Percentiles rank a stretch among this genome's conserved stretches.
phyloP scores from a whole-genome alignment of 345 rosid species.

The Dipteronia dyeriana region DNA sequence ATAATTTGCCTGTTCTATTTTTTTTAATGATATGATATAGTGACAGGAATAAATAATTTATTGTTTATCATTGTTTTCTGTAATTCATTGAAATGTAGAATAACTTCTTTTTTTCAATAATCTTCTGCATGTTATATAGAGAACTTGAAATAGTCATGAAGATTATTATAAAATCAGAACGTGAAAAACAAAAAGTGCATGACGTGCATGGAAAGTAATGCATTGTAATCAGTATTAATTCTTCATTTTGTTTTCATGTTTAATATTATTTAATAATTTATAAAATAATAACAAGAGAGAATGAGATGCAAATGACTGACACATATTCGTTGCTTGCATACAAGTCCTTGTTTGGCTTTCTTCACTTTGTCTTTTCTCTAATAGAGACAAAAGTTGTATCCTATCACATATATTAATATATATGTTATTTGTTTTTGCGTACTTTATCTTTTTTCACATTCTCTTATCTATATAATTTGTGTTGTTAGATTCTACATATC shows the following conservation, averaged over 20 bases:
- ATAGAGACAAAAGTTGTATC: conserved; percentile 49
- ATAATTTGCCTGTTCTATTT: too few relatives aligned
- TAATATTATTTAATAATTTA: not conserved
- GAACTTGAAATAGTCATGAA: too few relatives aligned
- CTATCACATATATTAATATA: not conserved
- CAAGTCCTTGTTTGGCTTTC: conserved; percentile 25
- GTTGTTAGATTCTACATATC: conserved; percentile 22
- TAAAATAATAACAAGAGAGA: not conserved
- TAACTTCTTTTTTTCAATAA: too few relatives aligned
- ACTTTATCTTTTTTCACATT: conserved; percentile 30
- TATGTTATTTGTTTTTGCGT: not conserved
- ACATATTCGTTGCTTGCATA: conserved; percentile 75
- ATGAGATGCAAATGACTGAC: conserved; percentile 17
- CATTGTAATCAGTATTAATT: not conserved
- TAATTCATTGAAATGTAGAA: too few relatives aligned
- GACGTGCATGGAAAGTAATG: conserved; percentile 41
- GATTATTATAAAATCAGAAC: conserved; percentile 12
- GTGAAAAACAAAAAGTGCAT: conserved; percentile 35
- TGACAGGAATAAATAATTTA: too few relatives aligned
- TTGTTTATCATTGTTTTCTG: too few relatives aligned
- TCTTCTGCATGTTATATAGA: too few relatives aligned
- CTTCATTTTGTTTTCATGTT: not conserved
- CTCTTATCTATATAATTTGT: conserved; percentile 19
- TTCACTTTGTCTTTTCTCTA: conserved; percentile 43
- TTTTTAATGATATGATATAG: too few relatives aligned